Evolutionary conservation across 139 green algal genomes (phyloP).

Genomic region (Choricystis sp.): DNA sequence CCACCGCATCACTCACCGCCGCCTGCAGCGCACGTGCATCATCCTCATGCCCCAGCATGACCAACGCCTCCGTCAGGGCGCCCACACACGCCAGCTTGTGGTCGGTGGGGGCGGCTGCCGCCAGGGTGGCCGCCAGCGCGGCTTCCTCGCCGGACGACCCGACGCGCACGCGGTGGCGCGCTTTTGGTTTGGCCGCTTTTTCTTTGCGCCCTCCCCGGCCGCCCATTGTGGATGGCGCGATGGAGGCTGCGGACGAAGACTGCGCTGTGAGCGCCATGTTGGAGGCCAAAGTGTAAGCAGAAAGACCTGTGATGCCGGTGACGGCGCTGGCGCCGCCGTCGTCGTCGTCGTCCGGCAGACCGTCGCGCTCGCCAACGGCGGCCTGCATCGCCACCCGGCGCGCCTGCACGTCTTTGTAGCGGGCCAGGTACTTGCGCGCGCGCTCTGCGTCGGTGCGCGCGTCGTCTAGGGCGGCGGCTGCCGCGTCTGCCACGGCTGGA

Average conservation of each 20-base stretch:
- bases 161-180: constrained; percentile 2
- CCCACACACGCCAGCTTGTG: constrained; percentile 22
- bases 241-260: neutral
- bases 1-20: constrained; percentile 21
- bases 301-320: constrained; percentile 15
- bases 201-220: constrained; percentile 4
- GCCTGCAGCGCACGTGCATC: constrained; percentile 56
- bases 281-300: neutral
- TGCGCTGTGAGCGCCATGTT: neutral
- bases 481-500: constrained; percentile 25
- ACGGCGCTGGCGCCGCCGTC: constrained; percentile 2
- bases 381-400: constrained; percentile 2
- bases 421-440: constrained; percentile 53
- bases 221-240: constrained; percentile 4
- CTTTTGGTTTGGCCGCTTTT: neutral
- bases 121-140: constrained; percentile 5
- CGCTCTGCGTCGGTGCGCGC: constrained; percentile 27
- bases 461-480: constrained; percentile 13
- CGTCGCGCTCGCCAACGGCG: neutral
- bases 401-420: constrained; percentile 44
- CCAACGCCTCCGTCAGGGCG: constrained; percentile 56
- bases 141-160: neutral
- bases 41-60: constrained; percentile 48
- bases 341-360: constrained; percentile 4
- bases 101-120: neutral